Evolutionary conservation across 768 basidiomycete genomes (phyloP), one percentile per base, ranked within the genome.

Genomic region (Mycena pura): DNA sequence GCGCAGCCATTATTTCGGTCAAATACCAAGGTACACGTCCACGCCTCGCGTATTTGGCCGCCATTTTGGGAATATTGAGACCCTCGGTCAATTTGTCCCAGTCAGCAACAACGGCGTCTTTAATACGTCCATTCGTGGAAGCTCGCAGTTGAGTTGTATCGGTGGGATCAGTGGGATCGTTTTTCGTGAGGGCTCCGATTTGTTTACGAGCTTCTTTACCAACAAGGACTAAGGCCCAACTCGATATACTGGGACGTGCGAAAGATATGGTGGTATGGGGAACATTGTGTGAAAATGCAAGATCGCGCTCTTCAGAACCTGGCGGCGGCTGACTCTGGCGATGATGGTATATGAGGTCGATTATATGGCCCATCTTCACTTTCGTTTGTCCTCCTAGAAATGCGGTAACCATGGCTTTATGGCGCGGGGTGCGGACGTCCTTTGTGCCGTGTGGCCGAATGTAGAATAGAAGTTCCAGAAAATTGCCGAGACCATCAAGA

Each of bases 1-100:
- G 53, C 3, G 57, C 68, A n/a, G 62, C 64, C 69, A 70, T 69
- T 6, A 49, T 36, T 28, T 70, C 69, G 9, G 68, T 66, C 1
- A 69, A 39, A 46, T 60, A 60, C 68, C 66, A 72, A 1, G 58
- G 31, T 27, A 64, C 55, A 7, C 54, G 44, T 29, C 50, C 69
- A 1, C 62, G 38, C 3, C 28, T n/a, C 34, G 54, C 45, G 44
- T 64, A 69, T 48, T 62, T 65, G 5, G 62, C 38, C 17, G 44
- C 44, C 1, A 65, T 45, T 17, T 11, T n/a, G 7, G 65, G 24
- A 38, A 71, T 67, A 31, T 63, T 67, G 27, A 68, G 32, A 21
- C 25, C 31, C 52, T 43, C 58, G 32, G 22, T 47, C 51, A 14
- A 63, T 28, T 44, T 66, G 46, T 69, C 57, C 66, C 66, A 68